phyloP scores from a whole-genome alignment of 768 basidiomycete genomes.

The Leccinum boreale region DNA sequence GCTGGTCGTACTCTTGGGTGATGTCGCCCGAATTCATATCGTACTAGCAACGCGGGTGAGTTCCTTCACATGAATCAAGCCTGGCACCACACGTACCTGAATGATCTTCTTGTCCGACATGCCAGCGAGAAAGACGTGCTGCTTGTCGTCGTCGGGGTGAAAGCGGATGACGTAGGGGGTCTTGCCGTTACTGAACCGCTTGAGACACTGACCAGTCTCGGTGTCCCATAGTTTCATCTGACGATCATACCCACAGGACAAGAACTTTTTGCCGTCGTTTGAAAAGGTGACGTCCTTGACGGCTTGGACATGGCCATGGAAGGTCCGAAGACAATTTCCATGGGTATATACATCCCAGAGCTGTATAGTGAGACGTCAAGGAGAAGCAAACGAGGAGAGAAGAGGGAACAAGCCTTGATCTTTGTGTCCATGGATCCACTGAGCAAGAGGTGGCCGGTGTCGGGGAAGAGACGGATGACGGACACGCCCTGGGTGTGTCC shows the following conservation, averaged over 20 bases:
- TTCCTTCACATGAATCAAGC: neutral
- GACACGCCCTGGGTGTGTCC: constrained; percentile 96
- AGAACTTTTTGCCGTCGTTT: constrained; percentile 84
- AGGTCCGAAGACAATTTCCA: constrained; percentile 94
- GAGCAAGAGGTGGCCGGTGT: constrained; percentile 88
- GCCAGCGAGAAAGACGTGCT: constrained; percentile 93
- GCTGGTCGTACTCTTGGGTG: constrained; percentile 97
- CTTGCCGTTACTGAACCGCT: constrained; percentile 97
- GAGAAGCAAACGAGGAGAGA: neutral
- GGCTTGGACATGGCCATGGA: constrained; percentile 94
- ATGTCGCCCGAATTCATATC: constrained; percentile 95
- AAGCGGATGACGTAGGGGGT: constrained; percentile 94
- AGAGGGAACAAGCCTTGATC: constrained; percentile 67
- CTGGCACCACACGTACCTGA: constrained; percentile 54
- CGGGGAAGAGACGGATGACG: constrained; percentile 89
- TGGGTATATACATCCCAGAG: constrained; percentile 98
- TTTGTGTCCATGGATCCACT: constrained; percentile 98
- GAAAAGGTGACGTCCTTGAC: constrained; percentile 97
- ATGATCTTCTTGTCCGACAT: constrained; percentile 99
- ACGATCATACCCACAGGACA: constrained; percentile 93
- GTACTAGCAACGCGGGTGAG: constrained; percentile 52
- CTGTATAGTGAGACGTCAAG: constrained; percentile 40
- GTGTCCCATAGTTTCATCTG: constrained; percentile 99
- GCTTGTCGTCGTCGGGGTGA: constrained; percentile 95
- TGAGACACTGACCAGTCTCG: constrained; percentile 95